These are phyloP conservation scores for Talaromyces sp. DNA, from an alignment of 2,329 filamentous ascomycete species.

Conservation along the genomic window DNA sequence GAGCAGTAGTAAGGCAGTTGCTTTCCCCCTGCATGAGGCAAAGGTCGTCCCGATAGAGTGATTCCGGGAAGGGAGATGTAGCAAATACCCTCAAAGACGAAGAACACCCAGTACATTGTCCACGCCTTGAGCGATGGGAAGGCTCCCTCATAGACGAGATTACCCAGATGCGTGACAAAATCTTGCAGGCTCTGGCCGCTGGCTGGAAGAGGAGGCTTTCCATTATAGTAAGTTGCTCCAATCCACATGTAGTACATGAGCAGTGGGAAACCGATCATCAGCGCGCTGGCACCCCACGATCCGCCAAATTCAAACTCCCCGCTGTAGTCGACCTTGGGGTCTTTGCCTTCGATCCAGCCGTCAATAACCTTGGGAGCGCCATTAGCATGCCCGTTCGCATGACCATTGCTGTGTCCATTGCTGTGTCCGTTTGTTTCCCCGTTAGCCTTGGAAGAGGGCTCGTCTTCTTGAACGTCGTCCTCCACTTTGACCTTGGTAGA, in stretches of 20 bases:
- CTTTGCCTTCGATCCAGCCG: conserved; percentile 36
- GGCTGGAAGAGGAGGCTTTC: conserved; percentile 65
- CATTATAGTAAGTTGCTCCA: conserved; percentile 86
- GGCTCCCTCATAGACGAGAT: conserved; percentile 74
- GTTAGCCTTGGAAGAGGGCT: conserved; percentile 18
- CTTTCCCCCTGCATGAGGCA: conserved; percentile 74
- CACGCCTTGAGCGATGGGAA: conserved; percentile 79
- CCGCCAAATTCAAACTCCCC: conserved; percentile 78
- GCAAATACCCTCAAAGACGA: conserved; percentile 73
- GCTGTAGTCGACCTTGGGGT: conserved; percentile 41
- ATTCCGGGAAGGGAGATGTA: conserved; percentile 86
- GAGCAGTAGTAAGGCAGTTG: conserved; percentile 95
- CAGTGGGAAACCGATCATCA: conserved; percentile 90
- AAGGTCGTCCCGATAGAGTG: conserved; percentile 79
- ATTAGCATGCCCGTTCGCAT: conserved; percentile 5
- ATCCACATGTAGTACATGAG: conserved; percentile 99
- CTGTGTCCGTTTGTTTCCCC: conserved; percentile 1
- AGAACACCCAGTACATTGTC: conserved; percentile 91
- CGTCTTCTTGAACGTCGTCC: conserved; percentile 18
- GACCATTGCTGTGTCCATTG: neutral
- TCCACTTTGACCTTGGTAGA: conserved; percentile 23
- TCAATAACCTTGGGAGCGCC: conserved; percentile 31
- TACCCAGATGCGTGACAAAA: conserved; percentile 64
- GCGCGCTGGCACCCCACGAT: conserved; percentile 66
- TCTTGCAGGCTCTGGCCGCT: conserved; percentile 62